Evolutionary conservation across 2,329 filamentous ascomycete species (phyloP).

Genomic region (Epichloe amarillans): DNA sequence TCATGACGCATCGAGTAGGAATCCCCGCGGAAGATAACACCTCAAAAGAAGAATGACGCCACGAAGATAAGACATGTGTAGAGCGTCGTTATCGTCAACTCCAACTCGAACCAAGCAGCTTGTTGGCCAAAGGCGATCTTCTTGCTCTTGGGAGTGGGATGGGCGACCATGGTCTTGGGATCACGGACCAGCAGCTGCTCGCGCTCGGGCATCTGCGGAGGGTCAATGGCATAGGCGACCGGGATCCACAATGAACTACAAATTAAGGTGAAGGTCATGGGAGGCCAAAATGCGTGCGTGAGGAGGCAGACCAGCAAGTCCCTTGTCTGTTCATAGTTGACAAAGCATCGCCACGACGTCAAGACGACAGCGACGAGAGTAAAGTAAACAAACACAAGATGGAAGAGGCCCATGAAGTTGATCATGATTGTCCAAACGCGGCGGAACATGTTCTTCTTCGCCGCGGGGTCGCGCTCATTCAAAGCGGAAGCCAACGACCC

Average conservation of each 20-base stretch:
- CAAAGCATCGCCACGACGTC: conserved; percentile 37
- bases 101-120: conserved; percentile 42
- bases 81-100: conserved; percentile 36
- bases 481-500: conserved; percentile 42
- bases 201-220: conserved; percentile 43
- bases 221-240: conserved; percentile 46
- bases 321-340: conserved; percentile 21
- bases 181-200: conserved; percentile 43
- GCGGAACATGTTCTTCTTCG: conserved; percentile 36
- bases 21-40: not conserved
- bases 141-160: conserved; percentile 37
- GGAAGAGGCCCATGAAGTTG: conserved; percentile 42
- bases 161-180: conserved; percentile 38
- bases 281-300: conserved; percentile 50
- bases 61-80: conserved; percentile 39
- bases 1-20: too few species aligned
- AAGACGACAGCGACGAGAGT: conserved; percentile 36
- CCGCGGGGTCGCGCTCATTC: conserved; percentile 42
- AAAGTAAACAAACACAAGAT: conserved; percentile 40
- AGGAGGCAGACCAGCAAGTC: conserved; percentile 37
- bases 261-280: conserved; percentile 44
- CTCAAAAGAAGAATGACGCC: conserved; percentile 20
- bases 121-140: conserved; percentile 40
- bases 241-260: conserved; percentile 44
- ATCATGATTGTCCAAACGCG: conserved; percentile 41